Percentiles rank a stretch among this genome's conserved stretches.
phyloP scores from a whole-genome alignment of 2,329 filamentous ascomycete genomes.

The Seiridium unicorne region DNA sequence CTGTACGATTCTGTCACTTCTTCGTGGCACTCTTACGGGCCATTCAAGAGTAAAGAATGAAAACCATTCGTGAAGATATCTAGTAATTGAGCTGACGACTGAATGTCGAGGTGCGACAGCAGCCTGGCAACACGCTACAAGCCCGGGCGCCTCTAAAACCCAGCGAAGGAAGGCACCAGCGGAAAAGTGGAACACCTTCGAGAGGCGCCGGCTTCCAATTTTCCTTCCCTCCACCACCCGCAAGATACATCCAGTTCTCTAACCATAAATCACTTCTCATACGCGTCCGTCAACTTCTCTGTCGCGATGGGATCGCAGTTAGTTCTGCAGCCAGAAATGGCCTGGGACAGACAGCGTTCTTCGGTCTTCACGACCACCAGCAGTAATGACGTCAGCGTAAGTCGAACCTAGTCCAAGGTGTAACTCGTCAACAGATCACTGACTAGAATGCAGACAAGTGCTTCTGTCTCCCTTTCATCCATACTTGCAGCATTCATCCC shows the following conservation, averaged over 20 bases:
- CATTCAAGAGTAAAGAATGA: too few relatives aligned
- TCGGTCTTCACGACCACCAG: background rate
- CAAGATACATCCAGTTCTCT: background rate
- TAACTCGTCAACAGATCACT: background rate
- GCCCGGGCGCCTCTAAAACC: background rate
- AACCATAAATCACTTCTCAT: background rate
- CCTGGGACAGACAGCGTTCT: background rate
- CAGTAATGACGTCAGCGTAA: background rate
- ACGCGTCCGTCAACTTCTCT: background rate
- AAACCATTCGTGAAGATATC: too few relatives aligned
- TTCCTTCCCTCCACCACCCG: background rate
- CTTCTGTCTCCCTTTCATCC: background rate
- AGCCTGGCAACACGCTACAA: background rate
- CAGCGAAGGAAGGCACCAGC: too few relatives aligned
- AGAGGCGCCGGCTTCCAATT: background rate
- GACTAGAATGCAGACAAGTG: background rate
- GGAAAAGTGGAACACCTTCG: background rate
- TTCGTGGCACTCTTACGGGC: too few relatives aligned
- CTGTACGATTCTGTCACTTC: too few relatives aligned
- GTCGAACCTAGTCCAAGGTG: background rate
- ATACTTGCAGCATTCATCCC: conserved; percentile 14
- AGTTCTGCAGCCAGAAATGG: background rate
- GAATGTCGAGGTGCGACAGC: too few relatives aligned
- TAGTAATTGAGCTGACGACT: too few relatives aligned
- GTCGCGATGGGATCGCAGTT: background rate